phyloP scores from a whole-genome alignment of 164 flowering plant genomes.

The Macadamia tetraphylla region DNA sequence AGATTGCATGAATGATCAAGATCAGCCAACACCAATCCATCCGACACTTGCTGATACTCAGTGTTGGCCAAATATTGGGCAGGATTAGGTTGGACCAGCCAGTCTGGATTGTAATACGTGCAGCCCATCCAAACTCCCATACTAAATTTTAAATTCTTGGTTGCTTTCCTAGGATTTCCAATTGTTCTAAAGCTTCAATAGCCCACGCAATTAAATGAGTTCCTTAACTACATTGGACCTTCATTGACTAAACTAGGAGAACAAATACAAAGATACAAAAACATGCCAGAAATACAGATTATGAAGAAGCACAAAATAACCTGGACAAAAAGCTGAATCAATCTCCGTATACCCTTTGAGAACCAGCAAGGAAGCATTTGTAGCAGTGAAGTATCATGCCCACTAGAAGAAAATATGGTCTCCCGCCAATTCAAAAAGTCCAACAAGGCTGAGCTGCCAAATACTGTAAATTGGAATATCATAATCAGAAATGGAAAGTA shows the following conservation, averaged over 20 bases:
- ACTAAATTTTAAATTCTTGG: too few species aligned
- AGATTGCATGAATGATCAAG: too few species aligned
- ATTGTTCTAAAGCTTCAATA: too few species aligned
- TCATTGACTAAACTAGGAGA: background rate
- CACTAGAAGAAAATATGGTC: slow-evolving; percentile 67
- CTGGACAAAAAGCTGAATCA: slow-evolving; percentile 92
- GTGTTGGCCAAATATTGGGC: too few species aligned
- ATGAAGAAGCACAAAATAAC: slow-evolving; percentile 28
- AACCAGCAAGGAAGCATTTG: slow-evolving; percentile 99
- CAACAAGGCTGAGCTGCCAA: slow-evolving; percentile 52
- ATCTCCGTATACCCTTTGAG: slow-evolving; percentile 69
- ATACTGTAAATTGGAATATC: slow-evolving; percentile 24
- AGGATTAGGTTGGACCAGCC: too few species aligned
- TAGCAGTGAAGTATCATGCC: slow-evolving; percentile 74
- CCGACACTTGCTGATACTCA: too few species aligned
- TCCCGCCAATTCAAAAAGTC: slow-evolving; percentile 88
- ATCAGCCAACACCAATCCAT: too few species aligned
- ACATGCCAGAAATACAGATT: background rate
- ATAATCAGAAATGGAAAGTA: background rate
- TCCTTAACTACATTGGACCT: too few species aligned
- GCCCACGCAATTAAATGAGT: too few species aligned
- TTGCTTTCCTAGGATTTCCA: too few species aligned
- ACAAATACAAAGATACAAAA: background rate
- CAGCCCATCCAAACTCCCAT: too few species aligned
- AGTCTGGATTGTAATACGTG: too few species aligned